phyloP scores from a whole-genome alignment of 192 early-diverging fungal genomes.

The Haplosporangium gracile region DNA sequence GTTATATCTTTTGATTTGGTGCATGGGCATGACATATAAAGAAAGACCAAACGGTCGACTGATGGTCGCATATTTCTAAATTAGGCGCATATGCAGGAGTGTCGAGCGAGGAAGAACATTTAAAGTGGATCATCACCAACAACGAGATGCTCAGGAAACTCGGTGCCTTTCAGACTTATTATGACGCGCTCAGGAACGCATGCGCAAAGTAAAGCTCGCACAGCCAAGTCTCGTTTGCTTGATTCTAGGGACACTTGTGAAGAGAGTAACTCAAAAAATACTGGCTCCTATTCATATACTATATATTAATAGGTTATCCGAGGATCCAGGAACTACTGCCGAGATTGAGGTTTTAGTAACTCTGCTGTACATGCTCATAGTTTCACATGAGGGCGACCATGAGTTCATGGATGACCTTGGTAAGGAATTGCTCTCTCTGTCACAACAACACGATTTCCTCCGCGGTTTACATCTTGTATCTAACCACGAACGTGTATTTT shows the following conservation, averaged over 20 bases:
- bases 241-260: neutral
- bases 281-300: neutral
- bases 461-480: neutral
- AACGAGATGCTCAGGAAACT: constrained; percentile 69
- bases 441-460: neutral
- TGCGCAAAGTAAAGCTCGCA: constrained; percentile 54
- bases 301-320: constrained; percentile 15
- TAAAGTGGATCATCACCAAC: constrained; percentile 68
- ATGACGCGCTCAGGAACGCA: constrained; percentile 67
- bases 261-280: constrained; percentile 35
- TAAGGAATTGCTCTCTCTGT: constrained; percentile 15
- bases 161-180: constrained; percentile 70
- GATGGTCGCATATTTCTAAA: neutral
- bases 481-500: neutral
- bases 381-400: constrained; percentile 63
- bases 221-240: neutral
- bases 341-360: constrained; percentile 70
- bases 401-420: constrained; percentile 66
- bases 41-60: neutral
- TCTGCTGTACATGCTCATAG: constrained; percentile 74
- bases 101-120: constrained; percentile 59
- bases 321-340: constrained; percentile 26
- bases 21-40: too few species aligned
- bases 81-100: constrained; percentile 37
- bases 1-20: neutral